These are phyloP conservation scores for Rhodotorula sp. DNA, from an alignment of 1,284 basidiomycete species.

Conservation along the genomic window DNA sequence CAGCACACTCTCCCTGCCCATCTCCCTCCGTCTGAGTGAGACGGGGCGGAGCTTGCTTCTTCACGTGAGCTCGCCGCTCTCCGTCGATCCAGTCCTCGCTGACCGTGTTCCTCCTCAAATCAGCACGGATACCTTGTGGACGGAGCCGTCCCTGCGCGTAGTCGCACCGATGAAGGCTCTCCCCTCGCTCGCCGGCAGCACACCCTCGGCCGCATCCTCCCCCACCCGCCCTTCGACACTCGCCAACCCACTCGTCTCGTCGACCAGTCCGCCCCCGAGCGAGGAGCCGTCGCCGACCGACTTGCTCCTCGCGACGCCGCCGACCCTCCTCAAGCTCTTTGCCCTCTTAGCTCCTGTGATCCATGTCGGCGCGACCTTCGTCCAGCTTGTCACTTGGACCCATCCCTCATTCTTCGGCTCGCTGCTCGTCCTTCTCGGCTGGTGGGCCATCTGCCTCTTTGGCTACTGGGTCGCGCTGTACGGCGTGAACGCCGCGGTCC, in stretches of 20 bases:
- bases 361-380: constrained; percentile 28
- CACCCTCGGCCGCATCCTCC: constrained; percentile 2
- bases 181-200: constrained; percentile 7
- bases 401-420: constrained; percentile 39
- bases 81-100: neutral
- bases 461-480: constrained; percentile 36
- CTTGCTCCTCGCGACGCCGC: constrained; percentile 43
- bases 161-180: constrained; percentile 30
- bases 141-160: constrained; percentile 34
- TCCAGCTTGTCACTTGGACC: constrained; percentile 43
- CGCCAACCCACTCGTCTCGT: constrained; percentile 26
- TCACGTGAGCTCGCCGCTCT: neutral
- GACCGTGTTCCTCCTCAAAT: neutral
- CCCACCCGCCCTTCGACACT: constrained; percentile 4
- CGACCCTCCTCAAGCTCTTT: constrained; percentile 42
- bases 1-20: no score
- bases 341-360: constrained; percentile 41
- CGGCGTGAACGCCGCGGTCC: constrained; percentile 39
- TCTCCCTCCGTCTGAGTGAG: neutral
- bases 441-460: constrained; percentile 43
- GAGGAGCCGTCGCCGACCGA: constrained; percentile 42
- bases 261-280: constrained; percentile 28
- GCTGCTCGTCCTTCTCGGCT: constrained; percentile 40
- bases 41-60: neutral
- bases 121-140: constrained; percentile 38